A percentile compares a stretch with the other conserved stretches of the same genome.
Conservation (phyloP, 768 basidiomycete species). For the Pleurotus pulmonarius region DNA sequence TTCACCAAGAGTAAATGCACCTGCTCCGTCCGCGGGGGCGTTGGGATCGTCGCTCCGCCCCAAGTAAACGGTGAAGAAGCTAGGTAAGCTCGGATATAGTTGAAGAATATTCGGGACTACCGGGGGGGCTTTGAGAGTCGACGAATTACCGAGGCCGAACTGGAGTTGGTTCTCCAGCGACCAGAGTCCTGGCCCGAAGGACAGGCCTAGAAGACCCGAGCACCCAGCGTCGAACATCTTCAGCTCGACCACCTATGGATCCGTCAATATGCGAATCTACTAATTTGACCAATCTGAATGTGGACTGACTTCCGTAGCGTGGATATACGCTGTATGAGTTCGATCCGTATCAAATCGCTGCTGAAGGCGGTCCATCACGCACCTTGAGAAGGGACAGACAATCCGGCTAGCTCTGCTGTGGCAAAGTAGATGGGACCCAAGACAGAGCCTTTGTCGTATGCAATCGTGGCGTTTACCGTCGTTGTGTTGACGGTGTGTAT, state of each 20-base stretch:
- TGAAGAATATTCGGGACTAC: constrained; percentile 59
- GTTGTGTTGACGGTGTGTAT: not conserved
- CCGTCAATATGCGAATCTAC: not conserved
- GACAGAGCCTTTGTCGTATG: not conserved
- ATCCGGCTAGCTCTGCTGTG: not conserved
- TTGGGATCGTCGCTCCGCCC: constrained; percentile 53
- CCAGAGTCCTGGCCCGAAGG: not conserved
- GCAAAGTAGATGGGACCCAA: not conserved
- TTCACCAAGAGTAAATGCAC: constrained; percentile 62
- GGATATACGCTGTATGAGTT: not conserved
- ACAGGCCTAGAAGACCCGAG: not conserved
- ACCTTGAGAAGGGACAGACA: not conserved
- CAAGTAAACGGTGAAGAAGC: constrained; percentile 61
- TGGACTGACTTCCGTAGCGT: not conserved
- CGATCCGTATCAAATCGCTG: not conserved
- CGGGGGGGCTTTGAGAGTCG: constrained; percentile 43
- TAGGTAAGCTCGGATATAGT: constrained; percentile 50
- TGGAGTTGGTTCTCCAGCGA: constrained; percentile 59
- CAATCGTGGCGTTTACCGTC: not conserved
- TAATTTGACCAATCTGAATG: too few species aligned
- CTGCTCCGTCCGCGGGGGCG: constrained; percentile 37
- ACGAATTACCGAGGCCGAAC: constrained; percentile 35
- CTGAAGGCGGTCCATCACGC: not conserved
- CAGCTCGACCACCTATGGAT: too few species aligned
- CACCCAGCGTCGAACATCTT: too few species aligned